Evolutionary conservation across 2,329 filamentous ascomycete species (phyloP), one percentile per base, ranked within the genome.

Genomic region (Sclerotinia trifoliorum): DNA sequence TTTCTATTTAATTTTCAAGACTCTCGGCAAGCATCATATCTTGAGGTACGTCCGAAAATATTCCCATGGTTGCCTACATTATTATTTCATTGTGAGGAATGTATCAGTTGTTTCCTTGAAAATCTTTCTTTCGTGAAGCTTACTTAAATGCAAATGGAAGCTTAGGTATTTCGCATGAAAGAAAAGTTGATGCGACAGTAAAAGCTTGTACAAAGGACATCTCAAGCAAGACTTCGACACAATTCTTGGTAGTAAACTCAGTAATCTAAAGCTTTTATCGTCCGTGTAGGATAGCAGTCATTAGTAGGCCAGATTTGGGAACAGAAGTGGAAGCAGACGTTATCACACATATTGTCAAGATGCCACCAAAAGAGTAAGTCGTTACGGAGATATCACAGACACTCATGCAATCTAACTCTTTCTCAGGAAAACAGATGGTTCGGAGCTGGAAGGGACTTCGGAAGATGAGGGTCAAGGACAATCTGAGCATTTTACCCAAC

Each of bases 141-240:
- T 26, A 48, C 29, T 65, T 57, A 24, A 35, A 57, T 65, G 51
- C 62, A 65, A 44, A 57, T 65, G 49, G 49, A 32, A 65, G 49
- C 42, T 46, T 63, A 51, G 60, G 13, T 51, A 26, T 42, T n/a
- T 52, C 19, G 17, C 15, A 15, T 63, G 60, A 63, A 63, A 63
- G 60, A 51, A 62, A 63, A 39, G 4, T 3, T 19, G 1, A 21
- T 21, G 46, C 35, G n/a, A 52, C 15, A 21, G 46, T 26, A 13
- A 63, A 62, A 51, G 46, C 60, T 26, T 51, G 29, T 46, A 63
- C 46, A 63, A 63, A 52, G 60, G 39, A 42, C 46, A 24, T 39
- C 35, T 39, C 17, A 52, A 35, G 32, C 60, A 39, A n/a, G 46
- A 51, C 48, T 63, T 24, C 44, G 13, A 24, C 5, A 8, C 21